Base-by-base conservation (phyloP, 2,329 filamentous ascomycete species). In the Rhexocercosporidium sp. region DNA sequence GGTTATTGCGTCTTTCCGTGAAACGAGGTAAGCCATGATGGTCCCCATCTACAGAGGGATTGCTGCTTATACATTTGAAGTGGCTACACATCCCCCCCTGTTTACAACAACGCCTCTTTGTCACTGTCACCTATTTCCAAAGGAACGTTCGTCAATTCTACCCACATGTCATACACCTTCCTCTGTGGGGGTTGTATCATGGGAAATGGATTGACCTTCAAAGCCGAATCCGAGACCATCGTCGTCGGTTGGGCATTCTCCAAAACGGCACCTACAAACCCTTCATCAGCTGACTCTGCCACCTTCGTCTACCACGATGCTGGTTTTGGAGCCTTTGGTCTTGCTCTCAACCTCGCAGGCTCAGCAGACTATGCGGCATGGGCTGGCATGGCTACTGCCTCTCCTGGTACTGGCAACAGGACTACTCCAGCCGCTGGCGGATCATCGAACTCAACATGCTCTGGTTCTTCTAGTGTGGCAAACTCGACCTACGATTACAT, bases 401-500 rank as follows among this genome's bases (percentile, higher is more conserved):
- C 56, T 14, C 18, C 59, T 14, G 20, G 31, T 25, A 11, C 29
- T 20, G 59, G 59, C 20, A 65, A 59, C 46, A 25, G 61, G 2
- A 70, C 60, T 16, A 65, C 49, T 9, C 29, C 46, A n/a, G 63
- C 41, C 8, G 46, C 66, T 29, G 53, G 53, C 5, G 59, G 54
- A n/a, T 61, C 60, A n/a, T 61, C 60, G 3, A 67, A 69, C 56
- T 65, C 64, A 5, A 69, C 69, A 11, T 70, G 68, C 49, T 59
- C 68, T 31, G 59, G 59, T n/a, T 70, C 70, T n/a, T 20, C 69
- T 8, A 71, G 60, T 22, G 66, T 74, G 3, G 70, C 72, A 22
- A 65, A 67, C 29, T 61, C 62, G 9, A 72, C 83, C 0, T 89
- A 84, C 71, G 88, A 90, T 75, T 90, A 90, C 78, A 86, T 91